phyloP scores from a whole-genome alignment of 345 rosid genomes.

The Bretschneidera sinensis region DNA sequence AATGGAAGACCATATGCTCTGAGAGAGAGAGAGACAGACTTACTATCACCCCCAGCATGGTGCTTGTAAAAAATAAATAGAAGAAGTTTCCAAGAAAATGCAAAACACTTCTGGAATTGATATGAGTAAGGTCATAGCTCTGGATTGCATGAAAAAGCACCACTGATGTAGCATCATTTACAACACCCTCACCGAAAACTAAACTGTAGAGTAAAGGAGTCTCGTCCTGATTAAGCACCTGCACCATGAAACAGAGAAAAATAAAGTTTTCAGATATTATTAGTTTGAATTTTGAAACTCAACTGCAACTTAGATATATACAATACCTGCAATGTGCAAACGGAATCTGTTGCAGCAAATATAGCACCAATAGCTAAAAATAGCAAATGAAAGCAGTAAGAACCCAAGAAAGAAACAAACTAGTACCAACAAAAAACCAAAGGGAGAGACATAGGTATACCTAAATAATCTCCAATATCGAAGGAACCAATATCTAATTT shows the following conservation, averaged over 20 bases:
- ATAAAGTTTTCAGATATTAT: neutral
- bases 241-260: constrained; percentile 33
- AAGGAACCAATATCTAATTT: constrained; percentile 53
- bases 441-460: constrained; percentile 31
- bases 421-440: constrained; percentile 13
- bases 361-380: constrained; percentile 92
- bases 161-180: constrained; percentile 98
- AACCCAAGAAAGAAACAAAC: neutral
- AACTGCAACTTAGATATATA: constrained; percentile 1
- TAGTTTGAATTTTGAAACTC: constrained; percentile 9
- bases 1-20: neutral
- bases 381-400: constrained; percentile 19
- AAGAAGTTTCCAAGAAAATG: constrained; percentile 69
- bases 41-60: constrained; percentile 82
- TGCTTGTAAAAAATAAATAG: constrained; percentile 79
- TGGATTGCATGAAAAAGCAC: constrained; percentile 97
- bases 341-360: constrained; percentile 99
- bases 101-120: constrained; percentile 52
- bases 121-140: constrained; percentile 73
- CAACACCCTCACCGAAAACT: constrained; percentile 98
- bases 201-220: constrained; percentile 96
- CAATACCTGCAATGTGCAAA: constrained; percentile 93
- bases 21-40: constrained; percentile 33
- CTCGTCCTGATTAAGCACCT: constrained; percentile 98
- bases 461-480: constrained; percentile 82